phyloP scores from a whole-genome alignment of 345 rosid genomes.

The Lenwebbia sp. region DNA sequence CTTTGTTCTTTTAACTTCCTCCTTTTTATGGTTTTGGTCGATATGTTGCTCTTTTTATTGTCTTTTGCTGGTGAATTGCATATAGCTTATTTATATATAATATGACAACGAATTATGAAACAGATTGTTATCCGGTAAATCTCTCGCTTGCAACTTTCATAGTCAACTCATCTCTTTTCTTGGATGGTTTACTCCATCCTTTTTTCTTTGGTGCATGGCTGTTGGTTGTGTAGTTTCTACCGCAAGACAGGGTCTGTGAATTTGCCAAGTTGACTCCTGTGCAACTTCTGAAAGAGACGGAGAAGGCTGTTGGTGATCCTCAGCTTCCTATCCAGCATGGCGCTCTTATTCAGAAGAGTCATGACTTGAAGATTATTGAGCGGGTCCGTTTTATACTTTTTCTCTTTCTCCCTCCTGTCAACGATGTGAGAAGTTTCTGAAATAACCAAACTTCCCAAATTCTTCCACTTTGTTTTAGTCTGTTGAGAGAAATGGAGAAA shows the following conservation, averaged over 20 bases:
- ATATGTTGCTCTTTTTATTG: neutral
- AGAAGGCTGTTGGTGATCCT: constrained; percentile 96
- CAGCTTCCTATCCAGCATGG: constrained; percentile 73
- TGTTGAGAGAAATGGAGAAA: constrained; percentile 63
- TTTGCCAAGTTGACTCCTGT: constrained; percentile 92
- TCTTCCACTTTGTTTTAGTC: constrained; percentile 29
- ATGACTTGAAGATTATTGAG: constrained; percentile 52
- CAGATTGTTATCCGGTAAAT: neutral
- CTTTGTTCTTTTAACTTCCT: neutral
- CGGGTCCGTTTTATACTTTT: constrained; percentile 10
- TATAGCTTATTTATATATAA: neutral
- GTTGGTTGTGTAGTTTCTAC: constrained; percentile 42
- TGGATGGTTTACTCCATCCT: neutral
- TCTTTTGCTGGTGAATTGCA: neutral
- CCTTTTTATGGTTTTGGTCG: neutral
- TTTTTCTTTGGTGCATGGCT: neutral
- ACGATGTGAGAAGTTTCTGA: neutral
- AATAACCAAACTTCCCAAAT: neutral
- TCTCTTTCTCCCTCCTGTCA: neutral
- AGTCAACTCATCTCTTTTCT: neutral
- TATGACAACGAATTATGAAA: neutral
- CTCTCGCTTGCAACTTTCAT: neutral
- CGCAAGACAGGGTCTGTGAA: constrained; percentile 93
- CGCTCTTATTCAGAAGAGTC: constrained; percentile 71
- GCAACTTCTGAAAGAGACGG: constrained; percentile 91